These are phyloP conservation scores for Scutellaria baicalensis DNA, from an alignment of 257 asterid genomes.

Conservation along the genomic window DNA sequence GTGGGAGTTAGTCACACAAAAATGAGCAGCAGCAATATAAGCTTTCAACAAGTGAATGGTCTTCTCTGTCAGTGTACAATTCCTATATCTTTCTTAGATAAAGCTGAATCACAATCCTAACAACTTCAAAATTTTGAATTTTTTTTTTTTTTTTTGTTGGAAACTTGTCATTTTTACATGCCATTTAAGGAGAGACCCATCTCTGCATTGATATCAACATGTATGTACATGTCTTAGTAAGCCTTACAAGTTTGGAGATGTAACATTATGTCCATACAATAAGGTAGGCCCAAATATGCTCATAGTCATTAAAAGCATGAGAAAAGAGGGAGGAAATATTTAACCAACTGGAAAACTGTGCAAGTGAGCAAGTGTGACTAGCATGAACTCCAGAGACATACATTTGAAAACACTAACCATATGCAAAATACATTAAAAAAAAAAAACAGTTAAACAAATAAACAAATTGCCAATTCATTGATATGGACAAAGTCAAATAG, in stretches of 20 bases:
- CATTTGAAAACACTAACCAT: not conserved
- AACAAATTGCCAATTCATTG: not conserved
- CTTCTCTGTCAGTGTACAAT: not conserved
- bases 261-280: too few species aligned
- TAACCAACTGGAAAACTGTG: not conserved
- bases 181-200: too few species aligned
- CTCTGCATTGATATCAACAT: too few species aligned
- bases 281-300: not conserved
- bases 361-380: not conserved
- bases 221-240: too few species aligned
- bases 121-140: not conserved
- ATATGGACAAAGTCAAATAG: too few species aligned
- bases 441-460: not conserved
- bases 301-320: not conserved
- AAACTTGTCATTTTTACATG: too few species aligned
- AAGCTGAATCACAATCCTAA: not conserved
- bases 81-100: not conserved
- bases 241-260: too few species aligned
- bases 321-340: not conserved
- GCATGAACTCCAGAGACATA: slow-evolving; percentile 1
- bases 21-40: not conserved
- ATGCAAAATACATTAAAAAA: not conserved
- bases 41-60: not conserved
- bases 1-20: not conserved
- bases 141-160: too few species aligned